These are phyloP conservation scores for Pelargonium australe DNA, from an alignment of 441 rosid genomes.

Conservation along the genomic window DNA sequence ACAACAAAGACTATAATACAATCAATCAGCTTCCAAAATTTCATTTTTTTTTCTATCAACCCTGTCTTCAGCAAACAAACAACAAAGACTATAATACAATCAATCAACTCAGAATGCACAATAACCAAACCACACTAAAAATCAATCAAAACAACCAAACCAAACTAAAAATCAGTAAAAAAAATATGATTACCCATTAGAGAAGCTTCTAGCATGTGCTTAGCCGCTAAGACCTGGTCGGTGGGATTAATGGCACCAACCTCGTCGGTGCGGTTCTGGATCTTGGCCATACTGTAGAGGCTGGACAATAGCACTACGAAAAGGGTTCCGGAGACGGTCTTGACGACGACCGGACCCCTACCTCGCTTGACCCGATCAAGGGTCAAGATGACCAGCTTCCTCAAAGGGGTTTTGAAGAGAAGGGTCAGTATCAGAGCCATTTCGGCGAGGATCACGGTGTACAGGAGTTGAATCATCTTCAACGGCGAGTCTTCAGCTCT, in stretches of 20 bases:
- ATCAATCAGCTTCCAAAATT: too few species aligned
- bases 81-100: not conserved
- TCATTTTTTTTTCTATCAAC: too few species aligned
- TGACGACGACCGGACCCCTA: slow-evolving; percentile 64
- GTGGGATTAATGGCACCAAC: slow-evolving; percentile 60
- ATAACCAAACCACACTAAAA: not conserved
- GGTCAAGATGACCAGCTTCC: slow-evolving; percentile 58
- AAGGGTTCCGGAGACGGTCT: slow-evolving; percentile 54
- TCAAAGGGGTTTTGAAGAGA: slow-evolving; percentile 67
- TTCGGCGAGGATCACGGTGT: slow-evolving; percentile 46
- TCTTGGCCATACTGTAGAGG: slow-evolving; percentile 46
- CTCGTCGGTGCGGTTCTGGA: slow-evolving; percentile 51
- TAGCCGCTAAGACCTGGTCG: slow-evolving; percentile 70
- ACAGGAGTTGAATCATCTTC: slow-evolving; percentile 64
- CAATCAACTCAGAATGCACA: not conserved
- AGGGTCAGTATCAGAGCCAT: slow-evolving; percentile 59
- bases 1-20: not conserved
- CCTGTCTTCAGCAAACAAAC: not conserved
- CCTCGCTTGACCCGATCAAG: slow-evolving; percentile 80
- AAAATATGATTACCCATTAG: slow-evolving; percentile 54
- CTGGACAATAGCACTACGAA: slow-evolving; percentile 51
- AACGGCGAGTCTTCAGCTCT: not conserved
- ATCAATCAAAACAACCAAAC: not conserved
- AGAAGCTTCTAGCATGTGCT: slow-evolving; percentile 73
- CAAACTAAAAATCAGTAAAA: not conserved